Percentiles rank a stretch among this genome's conserved stretches.
phyloP scores from a whole-genome alignment of 768 basidiomycete genomes.

The Hortiboletus flavorubellus region DNA sequence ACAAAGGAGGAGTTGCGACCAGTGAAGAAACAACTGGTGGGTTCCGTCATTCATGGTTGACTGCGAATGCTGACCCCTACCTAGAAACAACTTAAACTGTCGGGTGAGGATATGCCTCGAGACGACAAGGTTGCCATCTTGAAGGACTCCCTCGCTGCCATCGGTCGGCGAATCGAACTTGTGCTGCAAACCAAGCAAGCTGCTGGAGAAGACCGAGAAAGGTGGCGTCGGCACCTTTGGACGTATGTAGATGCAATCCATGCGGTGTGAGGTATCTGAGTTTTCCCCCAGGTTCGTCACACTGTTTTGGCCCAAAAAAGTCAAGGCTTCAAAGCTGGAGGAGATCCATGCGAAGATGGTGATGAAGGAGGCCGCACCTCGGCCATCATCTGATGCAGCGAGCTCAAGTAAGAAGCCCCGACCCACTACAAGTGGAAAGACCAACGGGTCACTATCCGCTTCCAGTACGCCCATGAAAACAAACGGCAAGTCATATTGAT shows the following conservation, averaged over 20 bases:
- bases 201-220: conserved; percentile 75
- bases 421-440: conserved; percentile 44
- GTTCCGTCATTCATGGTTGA: conserved; percentile 23
- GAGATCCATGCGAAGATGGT: conserved; percentile 97
- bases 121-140: conserved; percentile 95
- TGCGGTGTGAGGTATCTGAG: conserved; percentile 10
- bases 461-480: conserved; percentile 45
- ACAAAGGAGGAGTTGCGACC: conserved; percentile 96
- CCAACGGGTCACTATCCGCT: conserved; percentile 48
- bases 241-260: conserved; percentile 57
- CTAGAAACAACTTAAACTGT: conserved; percentile 92
- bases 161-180: conserved; percentile 86
- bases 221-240: conserved; percentile 96
- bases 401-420: conserved; percentile 59
- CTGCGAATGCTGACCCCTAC: conserved; percentile 2
- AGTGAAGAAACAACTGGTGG: conserved; percentile 91
- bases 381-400: conserved; percentile 47
- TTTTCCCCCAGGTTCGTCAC: conserved; percentile 72
- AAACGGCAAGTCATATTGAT: conserved; percentile 63
- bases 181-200: conserved; percentile 75
- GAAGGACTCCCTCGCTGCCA: conserved; percentile 92
- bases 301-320: conserved; percentile 96
- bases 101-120: conserved; percentile 88
- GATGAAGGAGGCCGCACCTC: conserved; percentile 75
- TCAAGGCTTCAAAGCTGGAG: conserved; percentile 88